Evolutionary conservation across 2,329 filamentous ascomycete species (phyloP), one percentile per base, ranked within the genome.

Genomic region (Xylaria sp.): DNA sequence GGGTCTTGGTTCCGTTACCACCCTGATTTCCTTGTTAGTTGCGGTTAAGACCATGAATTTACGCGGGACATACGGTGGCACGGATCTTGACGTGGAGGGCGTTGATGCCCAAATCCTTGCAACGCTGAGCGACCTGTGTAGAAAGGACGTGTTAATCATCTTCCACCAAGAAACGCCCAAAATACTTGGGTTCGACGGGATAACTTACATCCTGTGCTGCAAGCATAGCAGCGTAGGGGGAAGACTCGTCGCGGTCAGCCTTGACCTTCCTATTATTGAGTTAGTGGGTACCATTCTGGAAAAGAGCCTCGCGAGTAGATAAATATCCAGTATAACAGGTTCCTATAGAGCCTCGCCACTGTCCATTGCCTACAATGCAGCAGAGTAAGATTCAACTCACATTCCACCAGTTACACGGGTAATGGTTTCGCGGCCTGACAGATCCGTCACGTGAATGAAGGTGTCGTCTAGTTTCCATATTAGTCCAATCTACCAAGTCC

Each of bases 71-170:
- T 89, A 96, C 96, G 81, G 96, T 99, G 83, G 96, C 97, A 83
- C 97, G 92, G 89, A 99, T 99, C 93, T 99, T 99, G 90, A 99
- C 97, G 91, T 99, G 97, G 75, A 99, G 93, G 82, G 96, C 95
- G 83, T 94, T 98, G 82, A 89, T 89, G 80, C 87, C 87, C 68
- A 89, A 83, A 83, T 89, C 87, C 86, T 89, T 89, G 87, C 87
- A 89, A 85, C 96, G 93, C 83, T 89, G 87, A 80, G 96, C 96
- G 51, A 70, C 68, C 68, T 70, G 4, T 36, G 34, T 1, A 48
- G 7, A 36, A 27, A 48, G 14, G 21, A 45, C 1, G 1, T 19
- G 7, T 69, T 61, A 69, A 56, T 51, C 17, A 34, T 34, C 5
- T 59, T 24, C 9, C 5, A 39, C 8, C 3, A n/a, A 45, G 19